phyloP scores from a whole-genome alignment of 768 basidiomycete species.

The Amyloporia xantha region DNA sequence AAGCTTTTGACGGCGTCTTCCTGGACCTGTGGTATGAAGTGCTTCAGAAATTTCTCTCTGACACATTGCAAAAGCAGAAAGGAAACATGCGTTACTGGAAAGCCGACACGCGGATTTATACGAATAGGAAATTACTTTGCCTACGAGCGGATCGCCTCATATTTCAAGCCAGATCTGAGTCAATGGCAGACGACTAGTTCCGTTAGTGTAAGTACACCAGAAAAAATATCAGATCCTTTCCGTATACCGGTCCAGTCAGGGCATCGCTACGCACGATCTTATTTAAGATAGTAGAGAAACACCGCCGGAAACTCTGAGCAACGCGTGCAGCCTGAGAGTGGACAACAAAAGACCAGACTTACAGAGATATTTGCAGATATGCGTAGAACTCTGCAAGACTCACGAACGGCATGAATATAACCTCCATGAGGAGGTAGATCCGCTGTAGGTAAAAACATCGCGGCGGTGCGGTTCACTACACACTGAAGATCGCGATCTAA shows the following conservation, averaged over 20 bases:
- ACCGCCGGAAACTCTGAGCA: neutral
- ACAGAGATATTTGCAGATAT: conserved; percentile 46
- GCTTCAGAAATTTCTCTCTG: neutral
- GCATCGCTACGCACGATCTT: no score
- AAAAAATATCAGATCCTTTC: neutral
- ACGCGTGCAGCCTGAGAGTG: neutral
- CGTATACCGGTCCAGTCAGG: neutral
- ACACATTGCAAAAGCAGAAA: no score
- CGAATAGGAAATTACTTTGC: no score
- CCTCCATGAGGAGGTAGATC: conserved; percentile 39
- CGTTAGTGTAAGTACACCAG: neutral
- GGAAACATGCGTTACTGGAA: neutral
- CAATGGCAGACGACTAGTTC: no score
- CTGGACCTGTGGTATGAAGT: conserved; percentile 41
- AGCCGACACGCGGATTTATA: neutral
- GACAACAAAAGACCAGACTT: conserved; percentile 21
- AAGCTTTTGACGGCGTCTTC: conserved; percentile 52
- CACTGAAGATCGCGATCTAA: neutral
- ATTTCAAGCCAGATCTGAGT: no score
- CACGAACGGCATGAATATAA: conserved; percentile 46
- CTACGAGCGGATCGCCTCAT: no score
- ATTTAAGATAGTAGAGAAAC: neutral
- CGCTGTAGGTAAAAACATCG: neutral
- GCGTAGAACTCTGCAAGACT: conserved; percentile 45
- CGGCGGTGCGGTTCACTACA: neutral